Percentiles rank a stretch among this genome's conserved stretches.
These are phyloP conservation scores for Globomyces pollinis-pini DNA, from an alignment of 192 early-diverging fungal genomes.

Conservation along the genomic window DNA sequence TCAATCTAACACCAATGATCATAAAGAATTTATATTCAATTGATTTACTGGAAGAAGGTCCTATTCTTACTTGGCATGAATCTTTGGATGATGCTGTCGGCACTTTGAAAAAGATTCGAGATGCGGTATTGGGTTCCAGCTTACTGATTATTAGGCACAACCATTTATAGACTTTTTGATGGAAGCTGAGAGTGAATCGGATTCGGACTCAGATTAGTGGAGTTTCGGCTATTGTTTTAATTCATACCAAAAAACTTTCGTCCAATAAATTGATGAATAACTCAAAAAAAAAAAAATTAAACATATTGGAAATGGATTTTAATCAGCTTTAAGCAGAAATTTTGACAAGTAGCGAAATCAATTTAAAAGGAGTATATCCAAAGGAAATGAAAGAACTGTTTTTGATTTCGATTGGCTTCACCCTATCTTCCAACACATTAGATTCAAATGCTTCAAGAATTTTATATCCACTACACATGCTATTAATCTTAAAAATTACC, in stretches of 20 bases:
- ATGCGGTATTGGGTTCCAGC: constrained; percentile 48
- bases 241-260: no score
- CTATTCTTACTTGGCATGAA: constrained; percentile 68
- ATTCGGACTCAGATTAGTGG: constrained; percentile 28
- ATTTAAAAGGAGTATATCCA: no score
- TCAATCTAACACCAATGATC: constrained; percentile 10
- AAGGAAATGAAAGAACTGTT: no score
- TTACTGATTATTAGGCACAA: constrained; percentile 15
- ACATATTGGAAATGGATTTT: no score
- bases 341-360: no score
- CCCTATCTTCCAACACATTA: constrained; percentile 13
- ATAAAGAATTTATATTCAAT: constrained; percentile 65
- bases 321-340: no score
- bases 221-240: no score
- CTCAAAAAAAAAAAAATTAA: no score
- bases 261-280: no score
- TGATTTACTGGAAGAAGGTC: constrained; percentile 77
- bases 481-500: constrained; percentile 33
- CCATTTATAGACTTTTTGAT: constrained; percentile 64
- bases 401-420: no score
- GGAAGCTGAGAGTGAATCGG: constrained; percentile 64
- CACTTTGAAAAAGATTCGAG: constrained; percentile 38
- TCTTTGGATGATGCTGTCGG: constrained; percentile 35
- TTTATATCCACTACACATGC: constrained; percentile 15
- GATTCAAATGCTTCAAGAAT: neutral